A percentile compares a stretch with the other conserved stretches of the same genome.
Conservation (phyloP, 129 eudicot genomes). For the Escallonia rubra region DNA sequence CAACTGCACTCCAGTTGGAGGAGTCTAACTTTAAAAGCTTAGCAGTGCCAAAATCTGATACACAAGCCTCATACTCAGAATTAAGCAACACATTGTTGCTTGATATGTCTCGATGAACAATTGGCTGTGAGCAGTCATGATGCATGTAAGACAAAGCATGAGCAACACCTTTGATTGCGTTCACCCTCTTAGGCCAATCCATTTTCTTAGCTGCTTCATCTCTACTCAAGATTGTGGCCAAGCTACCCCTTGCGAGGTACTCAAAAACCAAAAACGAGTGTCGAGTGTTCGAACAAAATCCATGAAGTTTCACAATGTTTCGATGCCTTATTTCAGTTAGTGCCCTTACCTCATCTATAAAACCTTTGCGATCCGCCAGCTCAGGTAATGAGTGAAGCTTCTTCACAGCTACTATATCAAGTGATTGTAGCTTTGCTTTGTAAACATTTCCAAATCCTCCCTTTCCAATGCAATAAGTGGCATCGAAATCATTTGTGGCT, state of each 20-base stretch:
- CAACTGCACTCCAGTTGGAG: slow-evolving; percentile 29
- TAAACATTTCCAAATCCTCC: slow-evolving; percentile 33
- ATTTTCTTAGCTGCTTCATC: slow-evolving; percentile 11
- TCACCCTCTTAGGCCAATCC: slow-evolving; percentile 29
- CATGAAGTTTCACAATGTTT: slow-evolving; percentile 34
- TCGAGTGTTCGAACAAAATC: slow-evolving; percentile 28
- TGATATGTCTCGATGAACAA: slow-evolving; percentile 41
- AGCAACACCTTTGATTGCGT: slow-evolving; percentile 27
- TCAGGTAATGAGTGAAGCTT: slow-evolving; percentile 12
- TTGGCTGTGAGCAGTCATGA: slow-evolving; percentile 28
- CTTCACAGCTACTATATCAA: slow-evolving; percentile 31
- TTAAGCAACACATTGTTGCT: slow-evolving; percentile 39
- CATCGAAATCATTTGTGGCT: slow-evolving; percentile 26
- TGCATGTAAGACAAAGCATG: slow-evolving; percentile 41
- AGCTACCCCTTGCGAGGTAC: slow-evolving; percentile 19
- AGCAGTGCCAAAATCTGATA: slow-evolving; percentile 40
- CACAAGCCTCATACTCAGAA: slow-evolving; percentile 13
- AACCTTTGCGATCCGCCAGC: slow-evolving; percentile 4
- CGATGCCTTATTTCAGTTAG: slow-evolving; percentile 29
- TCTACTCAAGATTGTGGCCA: slow-evolving; percentile 6
- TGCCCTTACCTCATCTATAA: slow-evolving; percentile 16
- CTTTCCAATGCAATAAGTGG: slow-evolving; percentile 20
- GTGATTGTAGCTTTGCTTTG: slow-evolving; percentile 20
- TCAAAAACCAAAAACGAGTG: slow-evolving; percentile 27
- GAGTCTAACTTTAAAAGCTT: slow-evolving; percentile 26